Percentiles rank a stretch among this genome's conserved stretches.
phyloP scores from a whole-genome alignment of 495 filamentous ascomycete species.

The Lichenothelia convexa region DNA sequence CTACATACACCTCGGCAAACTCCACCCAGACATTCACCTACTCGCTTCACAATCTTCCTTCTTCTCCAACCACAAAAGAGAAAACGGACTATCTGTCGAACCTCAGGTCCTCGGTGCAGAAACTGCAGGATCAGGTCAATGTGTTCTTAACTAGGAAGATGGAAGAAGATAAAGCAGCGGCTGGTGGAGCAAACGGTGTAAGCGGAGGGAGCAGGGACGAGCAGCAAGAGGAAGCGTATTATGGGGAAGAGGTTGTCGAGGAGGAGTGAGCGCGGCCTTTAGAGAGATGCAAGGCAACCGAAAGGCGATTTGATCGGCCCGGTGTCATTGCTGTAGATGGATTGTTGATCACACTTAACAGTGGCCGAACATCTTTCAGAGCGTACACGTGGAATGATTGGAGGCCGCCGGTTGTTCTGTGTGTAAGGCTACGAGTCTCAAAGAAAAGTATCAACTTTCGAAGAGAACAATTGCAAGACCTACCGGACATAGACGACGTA shows the following conservation, averaged over 20 bases:
- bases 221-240: constrained; percentile 64
- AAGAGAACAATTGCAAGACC: too few species aligned
- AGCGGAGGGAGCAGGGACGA: constrained; percentile 31
- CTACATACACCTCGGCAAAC: constrained; percentile 41
- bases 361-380: neutral
- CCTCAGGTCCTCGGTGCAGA: constrained; percentile 40
- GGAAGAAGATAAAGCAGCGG: constrained; percentile 60
- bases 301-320: too few species aligned
- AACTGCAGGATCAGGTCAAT: constrained; percentile 62
- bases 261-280: constrained; percentile 26
- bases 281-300: too few species aligned
- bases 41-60: constrained; percentile 22
- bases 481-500: too few species aligned
- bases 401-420: too few species aligned
- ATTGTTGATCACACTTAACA: too few species aligned
- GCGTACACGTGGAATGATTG: too few species aligned
- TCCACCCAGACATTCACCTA: constrained; percentile 27
- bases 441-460: too few species aligned
- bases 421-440: too few species aligned
- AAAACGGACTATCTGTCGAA: constrained; percentile 49
- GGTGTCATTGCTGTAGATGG: too few species aligned
- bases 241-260: constrained; percentile 57
- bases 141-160: constrained; percentile 66
- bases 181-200: constrained; percentile 10
- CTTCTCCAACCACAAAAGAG: constrained; percentile 21